Percentiles rank a stretch among this genome's conserved stretches.
Conservation (phyloP, 305 asterid species). For the Fraxinus dipetala region DNA sequence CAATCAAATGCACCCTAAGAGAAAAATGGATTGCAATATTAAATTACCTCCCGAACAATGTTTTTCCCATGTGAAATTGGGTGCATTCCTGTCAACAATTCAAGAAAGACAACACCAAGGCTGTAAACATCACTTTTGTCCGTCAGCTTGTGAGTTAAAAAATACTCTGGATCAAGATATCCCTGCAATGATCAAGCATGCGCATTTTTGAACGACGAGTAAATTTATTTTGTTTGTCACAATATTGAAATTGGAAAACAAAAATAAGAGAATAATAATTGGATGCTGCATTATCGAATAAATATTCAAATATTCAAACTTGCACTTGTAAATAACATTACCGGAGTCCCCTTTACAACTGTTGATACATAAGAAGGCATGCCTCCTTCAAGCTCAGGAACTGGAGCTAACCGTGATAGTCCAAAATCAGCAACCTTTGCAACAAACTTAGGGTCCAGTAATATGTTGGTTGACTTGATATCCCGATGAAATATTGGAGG, state of each 20-base stretch:
- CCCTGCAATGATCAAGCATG: slow-evolving; percentile 50
- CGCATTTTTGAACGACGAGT: neutral
- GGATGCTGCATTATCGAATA: neutral
- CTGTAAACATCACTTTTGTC: slow-evolving; percentile 97
- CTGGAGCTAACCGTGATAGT: slow-evolving; percentile 84
- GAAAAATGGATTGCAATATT: neutral
- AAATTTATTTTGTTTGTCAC: neutral
- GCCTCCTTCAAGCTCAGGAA: slow-evolving; percentile 71
- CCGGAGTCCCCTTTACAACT: slow-evolving; percentile 96
- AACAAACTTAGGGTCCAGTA: slow-evolving; percentile 64
- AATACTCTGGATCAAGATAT: slow-evolving; percentile 96
- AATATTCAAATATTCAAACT: neutral
- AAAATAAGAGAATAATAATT: neutral
- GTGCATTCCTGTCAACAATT: slow-evolving; percentile 86
- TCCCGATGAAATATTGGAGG: slow-evolving; percentile 99
- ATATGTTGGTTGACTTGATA: slow-evolving; percentile 86
- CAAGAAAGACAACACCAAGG: slow-evolving; percentile 92
- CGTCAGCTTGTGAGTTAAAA: slow-evolving; percentile 84
- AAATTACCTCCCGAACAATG: slow-evolving; percentile 85
- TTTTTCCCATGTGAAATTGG: slow-evolving; percentile 97
- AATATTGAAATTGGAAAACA: neutral
- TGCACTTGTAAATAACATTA: slow-evolving; percentile 35
- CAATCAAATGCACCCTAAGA: neutral
- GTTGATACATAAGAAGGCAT: slow-evolving; percentile 77
- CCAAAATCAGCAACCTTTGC: slow-evolving; percentile 98